These are phyloP conservation scores for Candolleomyces aberdarensis DNA, from an alignment of 768 basidiomycete genomes.

Conservation along the genomic window DNA sequence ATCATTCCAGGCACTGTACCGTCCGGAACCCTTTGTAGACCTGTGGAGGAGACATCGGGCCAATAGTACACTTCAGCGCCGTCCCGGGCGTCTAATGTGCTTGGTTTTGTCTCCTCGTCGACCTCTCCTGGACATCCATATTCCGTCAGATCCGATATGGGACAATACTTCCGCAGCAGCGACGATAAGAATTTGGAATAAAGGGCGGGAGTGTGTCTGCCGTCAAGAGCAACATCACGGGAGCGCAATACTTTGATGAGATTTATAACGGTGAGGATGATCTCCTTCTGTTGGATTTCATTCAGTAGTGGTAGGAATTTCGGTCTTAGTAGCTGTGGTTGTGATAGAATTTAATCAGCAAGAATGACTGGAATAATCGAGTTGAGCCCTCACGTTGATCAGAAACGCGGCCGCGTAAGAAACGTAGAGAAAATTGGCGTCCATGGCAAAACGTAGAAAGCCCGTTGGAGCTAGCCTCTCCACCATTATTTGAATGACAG, in stretches of 20 bases:
- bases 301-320: constrained; percentile 42
- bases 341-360: constrained; percentile 1
- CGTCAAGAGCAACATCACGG: constrained; percentile 50
- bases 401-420: constrained; percentile 62
- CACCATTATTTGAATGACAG: constrained; percentile 51
- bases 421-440: constrained; percentile 46
- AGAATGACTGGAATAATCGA: neutral
- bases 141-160: neutral
- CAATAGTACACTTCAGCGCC: constrained; percentile 32
- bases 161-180: constrained; percentile 28
- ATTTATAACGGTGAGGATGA: constrained; percentile 38
- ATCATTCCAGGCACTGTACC: constrained; percentile 13
- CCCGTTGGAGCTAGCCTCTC: constrained; percentile 53
- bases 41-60: constrained; percentile 36
- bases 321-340: constrained; percentile 46
- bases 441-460: constrained; percentile 54
- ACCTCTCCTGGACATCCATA: neutral
- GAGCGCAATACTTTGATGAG: constrained; percentile 47
- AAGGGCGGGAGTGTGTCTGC: constrained; percentile 52
- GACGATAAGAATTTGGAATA: constrained; percentile 55
- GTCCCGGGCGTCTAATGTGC: neutral
- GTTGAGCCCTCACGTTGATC: constrained; percentile 43
- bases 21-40: constrained; percentile 5
- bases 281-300: constrained; percentile 35
- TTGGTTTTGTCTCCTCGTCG: neutral